Base-by-base conservation (phyloP, 345 rosid species). In the Aquilaria sinensis region DNA sequence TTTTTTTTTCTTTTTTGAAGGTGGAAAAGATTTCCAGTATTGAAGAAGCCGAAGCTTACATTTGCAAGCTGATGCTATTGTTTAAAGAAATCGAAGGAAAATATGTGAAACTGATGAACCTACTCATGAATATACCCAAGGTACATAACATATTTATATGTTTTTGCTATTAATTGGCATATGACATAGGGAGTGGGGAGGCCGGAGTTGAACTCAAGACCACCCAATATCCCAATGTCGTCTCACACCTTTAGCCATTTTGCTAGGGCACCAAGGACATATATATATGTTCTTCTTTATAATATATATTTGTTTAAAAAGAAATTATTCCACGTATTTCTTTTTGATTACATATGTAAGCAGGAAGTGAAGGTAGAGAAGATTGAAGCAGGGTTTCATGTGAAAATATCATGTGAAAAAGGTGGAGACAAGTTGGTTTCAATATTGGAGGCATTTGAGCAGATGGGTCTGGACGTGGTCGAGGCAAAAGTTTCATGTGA, bases 301-400 rank as follows among this genome's bases (percentile, higher is more conserved):
- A 37, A 37, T 37, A 1, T 9, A 56, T 31, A 2, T 45, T 11
- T 37, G 14, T 51, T 43, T 51, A 6, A 30, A 10, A 45, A 13
- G 23, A 23, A 23, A 33, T 23, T 62, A 9, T 51, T 12, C n/a
- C 5, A 54, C 15, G 31, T 32, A 4, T 12, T 58, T 31, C 14
- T 60, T 16, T 9, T 43, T 16, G 33, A 7, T 29, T 48, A 10
- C 56, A 6, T 57, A 31, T 23, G 2, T 49, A 51, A 61, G 68
- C 71, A 70, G 85, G 86, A 82, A 55, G 86, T 91, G 73, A 78
- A 75, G 71, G 94, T 88, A 56, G 85, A 86, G 70, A 79, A 82
- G 74, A 58, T 64, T 58, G 87, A 78, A 49, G 81, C 77, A 60
- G 74, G 62, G 52, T 79, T 74, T 64, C 29, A 54, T 33, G 80